Conservation (phyloP, 2,329 filamentous ascomycete species). For the Sporothrix curviconia region DNA sequence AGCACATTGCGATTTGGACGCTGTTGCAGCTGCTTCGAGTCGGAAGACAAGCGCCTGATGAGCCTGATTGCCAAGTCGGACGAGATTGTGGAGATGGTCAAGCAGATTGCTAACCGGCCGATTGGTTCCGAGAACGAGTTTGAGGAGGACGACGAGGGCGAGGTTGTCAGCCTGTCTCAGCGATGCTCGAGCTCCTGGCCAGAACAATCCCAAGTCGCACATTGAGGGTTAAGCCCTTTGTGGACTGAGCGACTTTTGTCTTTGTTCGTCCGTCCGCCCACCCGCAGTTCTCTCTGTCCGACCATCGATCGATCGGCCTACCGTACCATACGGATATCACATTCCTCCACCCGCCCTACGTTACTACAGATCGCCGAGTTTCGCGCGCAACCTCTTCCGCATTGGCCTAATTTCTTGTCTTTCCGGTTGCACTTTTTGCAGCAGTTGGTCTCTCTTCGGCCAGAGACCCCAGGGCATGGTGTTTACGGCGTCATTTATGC, state of each 20-base stretch:
- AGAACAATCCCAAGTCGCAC: slow-evolving; percentile 68
- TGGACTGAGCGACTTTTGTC: not conserved
- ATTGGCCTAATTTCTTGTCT: slow-evolving; percentile 14
- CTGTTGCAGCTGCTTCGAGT: slow-evolving; percentile 90
- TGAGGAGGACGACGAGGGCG: slow-evolving; percentile 84
- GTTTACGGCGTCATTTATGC: slow-evolving; percentile 34
- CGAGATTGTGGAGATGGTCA: slow-evolving; percentile 87
- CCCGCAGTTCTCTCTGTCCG: not conserved
- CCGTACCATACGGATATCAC: not conserved
- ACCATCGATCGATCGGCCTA: not conserved
- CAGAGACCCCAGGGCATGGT: slow-evolving; percentile 28
- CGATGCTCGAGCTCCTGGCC: slow-evolving; percentile 80
- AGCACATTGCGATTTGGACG: slow-evolving; percentile 99
- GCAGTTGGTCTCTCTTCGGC: slow-evolving; percentile 1
- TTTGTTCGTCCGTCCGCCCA: not conserved
- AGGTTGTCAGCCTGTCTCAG: slow-evolving; percentile 85
- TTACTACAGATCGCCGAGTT: slow-evolving; percentile 1
- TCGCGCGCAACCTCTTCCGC: not conserved
- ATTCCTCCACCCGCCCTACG: not conserved
- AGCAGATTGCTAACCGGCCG: slow-evolving; percentile 80
- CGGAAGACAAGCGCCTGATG: slow-evolving; percentile 84
- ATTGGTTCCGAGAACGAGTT: slow-evolving; percentile 81
- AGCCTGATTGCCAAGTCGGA: slow-evolving; percentile 82
- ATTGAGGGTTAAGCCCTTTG: slow-evolving; percentile 69
- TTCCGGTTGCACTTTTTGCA: not conserved